Base-by-base conservation (phyloP, 1,284 basidiomycete genomes). In the Apiotrichum gracile region DNA sequence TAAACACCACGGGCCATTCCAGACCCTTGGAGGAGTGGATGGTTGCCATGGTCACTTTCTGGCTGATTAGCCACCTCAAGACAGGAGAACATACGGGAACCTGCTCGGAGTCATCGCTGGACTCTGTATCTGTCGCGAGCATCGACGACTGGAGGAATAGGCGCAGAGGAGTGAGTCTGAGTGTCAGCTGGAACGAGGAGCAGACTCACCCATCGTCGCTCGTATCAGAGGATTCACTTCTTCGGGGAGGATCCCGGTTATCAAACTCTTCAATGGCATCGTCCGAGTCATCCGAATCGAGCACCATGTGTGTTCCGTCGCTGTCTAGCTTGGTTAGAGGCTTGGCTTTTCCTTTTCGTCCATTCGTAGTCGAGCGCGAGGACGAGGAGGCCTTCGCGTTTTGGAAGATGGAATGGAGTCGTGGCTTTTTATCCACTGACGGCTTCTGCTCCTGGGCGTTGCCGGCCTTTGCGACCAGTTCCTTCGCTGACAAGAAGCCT, bases 21-120 rank as follows among this genome's bases (percentile, higher is more conserved):
- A 94, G 78, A 0, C 91, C 91, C 72, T 96, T 96, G 0, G 91
- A 89, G 12, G 88, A 83, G 74, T 96, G 91, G 47, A 88, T 89
- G 1, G 91, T 94, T 0, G 86, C 82, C 40, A 94, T 84, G 0
- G 86, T 90, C 5, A 96, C 91, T 80, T 85, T 89, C 83, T 86
- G 61, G 26, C 33, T 43, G 54, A 53, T 53, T 44, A 60, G 29
- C 48, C 8, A 29, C 35, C 17, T 14, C 33, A 12, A 49, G 10
- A n/a, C 14, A 42, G 31, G n/a, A 21, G 9, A 1, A 42, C 57
- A 16, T 31, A 60, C 58, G 2, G 59, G 59, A 25, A 46, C 43
- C 25, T 40, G 24, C n/a, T 21, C 37, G 40, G 83, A 81, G n/a
- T 83, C 81, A 21, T 78, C 79, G 24, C 83, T 73, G 8, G 79